Percentiles rank a stretch among this genome's conserved stretches.
Evolutionary conservation across 129 eudicot genomes (phyloP).

Genomic region (Flaveria bidentis): DNA sequence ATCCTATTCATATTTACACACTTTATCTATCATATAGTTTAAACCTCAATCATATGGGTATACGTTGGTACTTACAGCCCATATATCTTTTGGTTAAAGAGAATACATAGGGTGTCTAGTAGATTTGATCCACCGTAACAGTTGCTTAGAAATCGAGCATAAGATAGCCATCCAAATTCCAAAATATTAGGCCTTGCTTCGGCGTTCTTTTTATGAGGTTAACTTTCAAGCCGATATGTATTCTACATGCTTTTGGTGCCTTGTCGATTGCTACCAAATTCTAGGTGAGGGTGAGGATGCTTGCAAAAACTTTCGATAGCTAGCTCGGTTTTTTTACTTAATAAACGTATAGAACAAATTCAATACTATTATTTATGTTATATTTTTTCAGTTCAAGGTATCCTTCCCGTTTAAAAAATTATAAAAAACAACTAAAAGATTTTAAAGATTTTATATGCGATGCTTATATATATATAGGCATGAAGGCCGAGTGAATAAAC

Average conservation of each 20-base stretch:
- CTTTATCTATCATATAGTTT: too few relatives aligned
- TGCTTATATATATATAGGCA: background rate
- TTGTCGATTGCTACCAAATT: constrained; percentile 5
- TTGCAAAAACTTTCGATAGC: too few relatives aligned
- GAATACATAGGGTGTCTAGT: too few relatives aligned
- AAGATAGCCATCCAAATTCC: too few relatives aligned
- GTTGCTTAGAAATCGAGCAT: too few relatives aligned
- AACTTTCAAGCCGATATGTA: background rate
- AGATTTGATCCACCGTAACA: too few relatives aligned
- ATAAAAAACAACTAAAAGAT: background rate
- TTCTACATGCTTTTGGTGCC: constrained; percentile 27
- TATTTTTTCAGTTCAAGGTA: background rate
- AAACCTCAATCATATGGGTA: too few relatives aligned
- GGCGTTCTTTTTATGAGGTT: constrained; percentile 26
- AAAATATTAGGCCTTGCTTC: background rate
- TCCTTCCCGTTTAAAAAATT: background rate
- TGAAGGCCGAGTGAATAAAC: background rate
- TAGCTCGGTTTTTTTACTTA: too few relatives aligned
- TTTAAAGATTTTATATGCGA: background rate
- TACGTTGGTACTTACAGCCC: too few relatives aligned
- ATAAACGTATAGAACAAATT: background rate
- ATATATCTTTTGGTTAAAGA: too few relatives aligned
- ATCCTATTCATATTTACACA: too few relatives aligned
- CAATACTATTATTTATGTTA: background rate
- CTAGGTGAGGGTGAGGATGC: background rate